phyloP scores from a whole-genome alignment of 1,284 basidiomycete genomes.

The Marasmius oreades region DNA sequence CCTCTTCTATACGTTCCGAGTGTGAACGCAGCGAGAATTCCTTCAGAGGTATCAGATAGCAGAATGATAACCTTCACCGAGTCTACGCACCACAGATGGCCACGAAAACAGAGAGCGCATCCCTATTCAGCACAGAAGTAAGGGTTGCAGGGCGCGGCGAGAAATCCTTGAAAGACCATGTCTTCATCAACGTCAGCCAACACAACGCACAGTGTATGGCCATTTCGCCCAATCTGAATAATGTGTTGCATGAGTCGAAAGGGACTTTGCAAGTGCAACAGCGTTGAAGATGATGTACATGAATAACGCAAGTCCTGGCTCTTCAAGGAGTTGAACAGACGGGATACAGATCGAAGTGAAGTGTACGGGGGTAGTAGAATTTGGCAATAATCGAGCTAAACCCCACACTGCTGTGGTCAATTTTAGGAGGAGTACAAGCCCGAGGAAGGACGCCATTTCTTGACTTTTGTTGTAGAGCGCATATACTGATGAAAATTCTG shows the following conservation, averaged over 20 bases:
- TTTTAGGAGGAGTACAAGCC: too few species aligned
- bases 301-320: too few species aligned
- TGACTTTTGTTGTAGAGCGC: too few species aligned
- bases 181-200: background rate
- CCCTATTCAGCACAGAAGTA: background rate
- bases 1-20: background rate
- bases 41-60: background rate
- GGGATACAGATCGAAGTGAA: too few species aligned
- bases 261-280: background rate
- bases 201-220: background rate
- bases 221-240: background rate
- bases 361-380: too few species aligned
- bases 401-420: too few species aligned
- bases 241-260: too few species aligned
- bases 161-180: background rate
- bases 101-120: background rate
- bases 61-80: background rate
- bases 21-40: background rate
- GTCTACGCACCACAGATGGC: background rate
- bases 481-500: too few species aligned
- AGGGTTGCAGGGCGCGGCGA: background rate
- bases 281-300: too few species aligned
- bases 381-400: too few species aligned
- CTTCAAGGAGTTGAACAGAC: too few species aligned
- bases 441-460: too few species aligned